Base-by-base conservation (phyloP, 202 grass and related monocot genomes). In the Panicum virgatum region DNA sequence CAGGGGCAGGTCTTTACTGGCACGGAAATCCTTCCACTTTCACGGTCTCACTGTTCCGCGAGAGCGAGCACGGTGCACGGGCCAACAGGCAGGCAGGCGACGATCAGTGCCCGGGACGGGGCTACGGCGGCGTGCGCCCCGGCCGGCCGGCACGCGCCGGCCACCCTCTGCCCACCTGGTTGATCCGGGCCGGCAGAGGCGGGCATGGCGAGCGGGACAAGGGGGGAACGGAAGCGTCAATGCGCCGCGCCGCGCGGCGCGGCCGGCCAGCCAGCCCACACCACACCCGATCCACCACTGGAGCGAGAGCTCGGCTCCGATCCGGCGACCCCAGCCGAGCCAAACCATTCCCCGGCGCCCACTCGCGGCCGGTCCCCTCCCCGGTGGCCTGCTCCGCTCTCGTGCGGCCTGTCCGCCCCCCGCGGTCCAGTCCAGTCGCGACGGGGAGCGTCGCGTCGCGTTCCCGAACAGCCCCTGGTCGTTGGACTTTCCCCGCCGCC, bases 71-170 rank as follows among this genome's bases (percentile, higher is more conserved):
- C 72, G 34, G 20, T 0, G 42, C 47, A 23, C 60, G 29, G 30
- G 36, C 12, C 44, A 8, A 29, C 60, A 78, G 75, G 36, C 53
- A n/a, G n/a, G n/a, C n/a, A n/a, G n/a, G n/a, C n/a, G n/a, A n/a
- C n/a, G n/a, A n/a, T n/a, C n/a, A n/a, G n/a, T n/a, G 60, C 60
- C 1, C 14, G 45, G 75, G 30, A n/a, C n/a, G n/a, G n/a, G n/a
- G n/a, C n/a, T n/a, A n/a, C n/a, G n/a, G n/a, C 44, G 15, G 12
- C 47, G 69, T 37, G 77, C 62, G 62, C 77, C 63, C 77, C 63
- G 7, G 38, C 62, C 34, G 40, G 34, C 63, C 34, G 77, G 62
- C 77, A 79, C 62, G 45, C 76, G 32, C 32, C 32, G 32, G 47
- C 29, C 47, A 5, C 47, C 18, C 8, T n/a, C n/a, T 9, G 9